A percentile compares a stretch with the other conserved stretches of the same genome.
Evolutionary conservation across 371 early-diverging fungal species (phyloP).

Genomic region (Mortierella sp.): DNA sequence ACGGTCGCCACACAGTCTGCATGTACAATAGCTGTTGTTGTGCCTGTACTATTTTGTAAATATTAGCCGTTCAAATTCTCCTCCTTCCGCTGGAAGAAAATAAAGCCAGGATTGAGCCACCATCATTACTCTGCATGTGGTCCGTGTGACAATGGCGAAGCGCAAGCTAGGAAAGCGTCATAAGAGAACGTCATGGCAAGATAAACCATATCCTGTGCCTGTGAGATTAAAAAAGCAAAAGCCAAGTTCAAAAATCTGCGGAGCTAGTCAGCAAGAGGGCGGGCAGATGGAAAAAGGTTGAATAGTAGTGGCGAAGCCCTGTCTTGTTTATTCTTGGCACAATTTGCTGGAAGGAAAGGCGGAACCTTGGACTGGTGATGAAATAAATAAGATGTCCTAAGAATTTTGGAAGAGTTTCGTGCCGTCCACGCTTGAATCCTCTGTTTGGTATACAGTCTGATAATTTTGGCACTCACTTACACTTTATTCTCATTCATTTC

Average conservation of each 20-base stretch:
- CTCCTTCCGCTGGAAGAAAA: conserved; percentile 4
- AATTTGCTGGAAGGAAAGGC: too few species aligned
- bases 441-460: too few species aligned
- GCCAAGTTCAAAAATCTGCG: too few species aligned
- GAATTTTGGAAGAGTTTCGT: too few species aligned
- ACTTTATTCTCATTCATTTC: too few species aligned
- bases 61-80: conserved; percentile 6
- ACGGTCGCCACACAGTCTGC: conserved; percentile 3
- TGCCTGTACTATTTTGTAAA: conserved; percentile 14
- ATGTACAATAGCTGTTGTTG: conserved; percentile 14
- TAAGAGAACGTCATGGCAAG: too few species aligned
- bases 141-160: conserved; percentile 2
- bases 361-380: too few species aligned
- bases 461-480: too few species aligned
- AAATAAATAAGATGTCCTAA: too few species aligned
- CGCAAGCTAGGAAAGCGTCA: background rate
- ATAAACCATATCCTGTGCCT: background rate
- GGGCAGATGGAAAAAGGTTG: background rate
- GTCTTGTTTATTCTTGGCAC: background rate
- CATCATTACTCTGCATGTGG: background rate
- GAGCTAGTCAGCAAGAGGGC: too few species aligned
- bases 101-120: background rate
- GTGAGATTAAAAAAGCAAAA: background rate
- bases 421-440: too few species aligned
- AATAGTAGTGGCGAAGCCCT: background rate